Conservation (phyloP, 176 grass and related monocot genomes). For the Musa troglodytarum region DNA sequence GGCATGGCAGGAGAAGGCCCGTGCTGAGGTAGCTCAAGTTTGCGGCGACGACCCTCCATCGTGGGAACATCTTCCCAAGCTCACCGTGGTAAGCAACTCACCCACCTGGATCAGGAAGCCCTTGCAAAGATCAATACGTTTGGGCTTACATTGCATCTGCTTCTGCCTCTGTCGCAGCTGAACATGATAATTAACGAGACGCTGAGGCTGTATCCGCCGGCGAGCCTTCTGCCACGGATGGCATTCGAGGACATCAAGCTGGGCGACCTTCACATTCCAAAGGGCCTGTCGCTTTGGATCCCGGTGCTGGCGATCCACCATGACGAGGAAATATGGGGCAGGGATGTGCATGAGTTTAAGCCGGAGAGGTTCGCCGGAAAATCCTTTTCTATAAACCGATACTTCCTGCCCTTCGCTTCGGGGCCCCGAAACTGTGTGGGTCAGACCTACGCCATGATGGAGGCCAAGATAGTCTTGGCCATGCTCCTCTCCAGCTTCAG, state of each 20-base stretch:
- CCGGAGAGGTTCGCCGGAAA: constrained; percentile 63
- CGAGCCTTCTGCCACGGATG: constrained; percentile 80
- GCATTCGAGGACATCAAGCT: constrained; percentile 71
- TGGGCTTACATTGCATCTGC: not conserved
- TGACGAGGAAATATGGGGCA: constrained; percentile 61
- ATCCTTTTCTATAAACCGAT: constrained; percentile 36
- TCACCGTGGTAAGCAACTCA: constrained; percentile 42
- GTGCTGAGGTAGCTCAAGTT: constrained; percentile 53
- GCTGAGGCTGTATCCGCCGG: constrained; percentile 77
- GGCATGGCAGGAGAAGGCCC: constrained; percentile 64
- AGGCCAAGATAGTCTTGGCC: constrained; percentile 72
- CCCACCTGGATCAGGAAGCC: not conserved
- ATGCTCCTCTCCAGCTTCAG: constrained; percentile 62
- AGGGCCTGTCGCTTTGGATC: constrained; percentile 77
- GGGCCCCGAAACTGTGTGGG: constrained; percentile 86
- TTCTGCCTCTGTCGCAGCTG: constrained; percentile 37
- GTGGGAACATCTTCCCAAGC: constrained; percentile 65
- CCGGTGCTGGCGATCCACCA: constrained; percentile 92
- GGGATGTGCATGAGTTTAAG: constrained; percentile 61
- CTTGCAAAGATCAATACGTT: not conserved
- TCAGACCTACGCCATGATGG: constrained; percentile 63
- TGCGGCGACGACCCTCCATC: constrained; percentile 48
- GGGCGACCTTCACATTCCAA: constrained; percentile 50
- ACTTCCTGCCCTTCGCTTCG: constrained; percentile 72
- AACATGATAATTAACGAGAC: constrained; percentile 97